Evolutionary conservation across 2,329 filamentous ascomycete species (phyloP).

Genomic region (Phyllosticta citrichinensis): DNA sequence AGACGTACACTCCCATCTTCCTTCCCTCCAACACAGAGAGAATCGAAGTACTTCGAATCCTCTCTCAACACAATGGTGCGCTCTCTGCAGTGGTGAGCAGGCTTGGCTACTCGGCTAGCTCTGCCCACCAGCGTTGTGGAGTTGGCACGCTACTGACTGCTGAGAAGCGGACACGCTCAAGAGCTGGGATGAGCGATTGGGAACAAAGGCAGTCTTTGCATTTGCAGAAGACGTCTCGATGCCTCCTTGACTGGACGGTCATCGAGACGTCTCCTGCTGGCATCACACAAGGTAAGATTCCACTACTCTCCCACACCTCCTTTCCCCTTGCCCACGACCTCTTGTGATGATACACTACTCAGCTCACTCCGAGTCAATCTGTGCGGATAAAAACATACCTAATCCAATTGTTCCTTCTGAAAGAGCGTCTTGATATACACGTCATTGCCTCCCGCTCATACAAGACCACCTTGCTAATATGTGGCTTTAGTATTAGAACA

Average conservation of each 20-base stretch:
- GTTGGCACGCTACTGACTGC: neutral
- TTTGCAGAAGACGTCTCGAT: neutral
- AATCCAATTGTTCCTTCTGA: constrained; percentile 12
- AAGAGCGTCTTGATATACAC: neutral
- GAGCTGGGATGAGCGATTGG: neutral
- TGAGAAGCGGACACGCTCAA: neutral
- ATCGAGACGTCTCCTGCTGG: neutral
- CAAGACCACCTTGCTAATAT: neutral
- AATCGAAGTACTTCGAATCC: neutral
- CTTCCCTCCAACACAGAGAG: neutral
- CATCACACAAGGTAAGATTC: neutral
- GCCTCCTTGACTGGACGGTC: neutral
- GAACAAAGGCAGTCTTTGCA: neutral
- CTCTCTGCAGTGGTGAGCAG: neutral
- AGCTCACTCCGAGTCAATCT: constrained; percentile 11
- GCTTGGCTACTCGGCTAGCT: neutral
- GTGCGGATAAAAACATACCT: constrained; percentile 5
- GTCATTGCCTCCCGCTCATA: neutral
- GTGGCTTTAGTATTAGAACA: neutral
- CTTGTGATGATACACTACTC: constrained; percentile 10
- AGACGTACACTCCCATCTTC: neutral
- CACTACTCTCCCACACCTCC: neutral
- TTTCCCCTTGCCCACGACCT: neutral
- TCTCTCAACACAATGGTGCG: neutral
- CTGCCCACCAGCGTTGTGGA: neutral